Base-by-base conservation (phyloP, 2,329 filamentous ascomycete genomes). In the Arthrinium puccinioides region DNA sequence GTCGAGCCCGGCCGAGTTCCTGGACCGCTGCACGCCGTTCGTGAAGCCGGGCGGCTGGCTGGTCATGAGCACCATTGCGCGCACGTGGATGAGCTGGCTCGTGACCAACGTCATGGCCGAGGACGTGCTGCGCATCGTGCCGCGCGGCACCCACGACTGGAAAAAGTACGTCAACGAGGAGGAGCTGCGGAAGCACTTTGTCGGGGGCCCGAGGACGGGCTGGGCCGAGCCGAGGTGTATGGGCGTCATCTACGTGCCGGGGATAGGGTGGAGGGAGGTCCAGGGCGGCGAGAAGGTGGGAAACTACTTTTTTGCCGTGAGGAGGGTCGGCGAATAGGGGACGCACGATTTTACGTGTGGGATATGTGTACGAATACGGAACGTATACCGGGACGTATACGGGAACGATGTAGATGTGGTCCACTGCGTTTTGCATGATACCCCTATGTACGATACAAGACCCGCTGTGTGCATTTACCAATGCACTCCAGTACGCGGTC, bases 131-230 rank as follows among this genome's bases (percentile, higher is more conserved):
- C 72, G 85, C 5, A 87, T 97, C 43, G 92, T 98, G 39, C 92
- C 92, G 9, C 77, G 76, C 46, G 92, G 92, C 2, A 98, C 92
- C 32, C 92, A 98, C 63, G 88, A 96, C 59, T 98, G 92, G 92
- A 72, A 72, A 44, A 94, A 97, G 66, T 98, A 97, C 63, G 82
- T 98, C 48, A 92, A 96, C 55, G 84, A 86, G 45, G 69, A 76
- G 11, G 90, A 97, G 69, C 59, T 94, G 53, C 66, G 72, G 48
- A 63, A 58, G 2, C 69, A 74, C 56, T 74, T 82, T 47, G 58
- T 65, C 37, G 62, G 58, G 39, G 66, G 65, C 47, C 31, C 20
- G n/a, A 60, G 64, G 37, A 54, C 60, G 42, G 69, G 64, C 2
- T 90, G 82, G 82, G 39, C 72, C 68, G 57, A 69, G 54, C 48